Evolutionary conservation across 2,329 filamentous ascomycete genomes (phyloP), one percentile per base, ranked within the genome.

Genomic region (Ascochyta rabiei): DNA sequence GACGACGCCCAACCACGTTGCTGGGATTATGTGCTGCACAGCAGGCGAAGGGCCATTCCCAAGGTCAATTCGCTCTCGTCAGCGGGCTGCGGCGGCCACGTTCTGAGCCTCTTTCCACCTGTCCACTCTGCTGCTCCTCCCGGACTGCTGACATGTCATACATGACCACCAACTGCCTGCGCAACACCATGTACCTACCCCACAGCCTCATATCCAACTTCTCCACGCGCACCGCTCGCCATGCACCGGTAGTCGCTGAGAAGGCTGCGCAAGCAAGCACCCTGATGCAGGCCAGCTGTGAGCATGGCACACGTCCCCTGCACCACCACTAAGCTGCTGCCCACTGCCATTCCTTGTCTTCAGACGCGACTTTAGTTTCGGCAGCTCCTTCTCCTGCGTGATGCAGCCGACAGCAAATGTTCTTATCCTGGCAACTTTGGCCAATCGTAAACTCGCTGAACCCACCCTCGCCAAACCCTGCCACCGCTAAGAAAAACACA

Each of bases 1-100:
- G 69, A 68, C 62, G 56, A 69, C 68, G 69, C 71, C 70, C 61
- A 63, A 67, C 69, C 71, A 62, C 59, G 43, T 66, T 62, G 57
- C 61, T 69, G 71, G 72, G 66, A 64, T 59, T 31, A 45, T 43
- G 48, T 61, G 57, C 60, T 64, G 66, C 66, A 64, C 56, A 48
- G 48, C 53, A 61, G 49, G 41, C 61, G 45, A 45, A 56, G 46
- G 34, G 49, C 45, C 21, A 23, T 39, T 47, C 46, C 44, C 40
- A 55, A 24, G 16, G 19, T 38, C 28, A 37, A 41, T 38, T 43
- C 28, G 47, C 53, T 39, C 51, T 62, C 59, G 40, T 63, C 53
- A 45, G 51, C 60, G 57, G 61, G 50, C 50, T 58, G 54, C 60
- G 66, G 68, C 70, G 67, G 52, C 69, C 65, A 69, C 68, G 66